Evolutionary conservation across 2,329 filamentous ascomycete genomes (phyloP).

Genomic region (Nothopassalora personata): DNA sequence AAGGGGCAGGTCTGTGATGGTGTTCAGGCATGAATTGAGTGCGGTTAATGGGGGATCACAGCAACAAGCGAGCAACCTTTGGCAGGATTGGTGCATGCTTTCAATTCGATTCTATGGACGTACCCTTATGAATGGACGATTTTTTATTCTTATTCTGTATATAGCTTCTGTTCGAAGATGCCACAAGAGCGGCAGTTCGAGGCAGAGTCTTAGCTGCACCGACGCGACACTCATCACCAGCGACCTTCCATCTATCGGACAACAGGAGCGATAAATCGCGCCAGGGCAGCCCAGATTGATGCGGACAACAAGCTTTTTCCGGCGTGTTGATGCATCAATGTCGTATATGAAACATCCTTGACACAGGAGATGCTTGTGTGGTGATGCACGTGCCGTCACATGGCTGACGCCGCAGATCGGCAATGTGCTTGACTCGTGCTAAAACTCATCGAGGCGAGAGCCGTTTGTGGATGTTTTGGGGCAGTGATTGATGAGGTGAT

Average conservation of each 20-base stretch:
- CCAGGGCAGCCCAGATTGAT: background rate
- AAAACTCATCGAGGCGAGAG: no score
- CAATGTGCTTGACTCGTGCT: no score
- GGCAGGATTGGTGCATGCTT: background rate
- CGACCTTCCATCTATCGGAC: no score
- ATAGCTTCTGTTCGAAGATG: background rate
- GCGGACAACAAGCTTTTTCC: background rate
- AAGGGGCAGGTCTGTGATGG: slow-evolving; percentile 13
- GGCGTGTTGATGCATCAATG: background rate
- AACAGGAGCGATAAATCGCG: background rate
- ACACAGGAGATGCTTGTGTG: background rate
- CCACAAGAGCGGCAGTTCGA: no score
- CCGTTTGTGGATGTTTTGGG: no score
- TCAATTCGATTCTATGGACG: background rate
- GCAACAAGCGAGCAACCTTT: background rate
- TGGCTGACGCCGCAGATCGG: background rate
- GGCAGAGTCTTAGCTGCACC: no score
- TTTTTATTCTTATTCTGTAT: background rate
- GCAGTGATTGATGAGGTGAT: no score
- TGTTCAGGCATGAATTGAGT: background rate
- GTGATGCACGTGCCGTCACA: background rate
- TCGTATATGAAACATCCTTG: background rate
- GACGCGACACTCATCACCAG: no score
- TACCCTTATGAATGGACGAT: background rate
- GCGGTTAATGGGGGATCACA: background rate